A percentile compares a stretch with the other conserved stretches of the same genome.
Evolutionary conservation across 2,329 filamentous ascomycete species (phyloP).

Genomic region (Lasiodiplodia sp.): DNA sequence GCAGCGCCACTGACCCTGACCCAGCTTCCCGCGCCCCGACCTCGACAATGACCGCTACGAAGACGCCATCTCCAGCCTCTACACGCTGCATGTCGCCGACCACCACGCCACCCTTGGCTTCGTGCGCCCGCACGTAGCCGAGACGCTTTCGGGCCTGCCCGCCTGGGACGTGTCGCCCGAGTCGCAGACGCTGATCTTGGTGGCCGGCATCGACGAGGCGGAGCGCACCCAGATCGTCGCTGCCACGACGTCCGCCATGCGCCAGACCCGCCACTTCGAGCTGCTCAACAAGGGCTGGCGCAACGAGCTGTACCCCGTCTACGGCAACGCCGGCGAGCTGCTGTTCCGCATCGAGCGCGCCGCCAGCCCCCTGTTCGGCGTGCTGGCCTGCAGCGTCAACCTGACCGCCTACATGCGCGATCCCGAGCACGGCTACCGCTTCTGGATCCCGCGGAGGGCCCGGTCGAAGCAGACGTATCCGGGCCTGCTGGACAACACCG

Average conservation of each 20-base stretch:
- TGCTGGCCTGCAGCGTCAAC: constrained; percentile 54
- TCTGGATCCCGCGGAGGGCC: constrained; percentile 86
- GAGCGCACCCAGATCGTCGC: constrained; percentile 67
- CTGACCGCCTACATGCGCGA: constrained; percentile 49
- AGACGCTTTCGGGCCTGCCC: constrained; percentile 62
- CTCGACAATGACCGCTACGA: constrained; percentile 62
- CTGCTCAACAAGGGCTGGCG: constrained; percentile 63
- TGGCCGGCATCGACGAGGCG: constrained; percentile 64
- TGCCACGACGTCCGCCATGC: constrained; percentile 71
- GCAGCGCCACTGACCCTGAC: not conserved
- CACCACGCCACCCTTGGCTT: constrained; percentile 67
- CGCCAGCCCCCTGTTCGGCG: constrained; percentile 52
- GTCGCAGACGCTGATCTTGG: constrained; percentile 68
- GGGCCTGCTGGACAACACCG: constrained; percentile 93
- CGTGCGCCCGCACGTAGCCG: constrained; percentile 67
- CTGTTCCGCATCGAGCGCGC: constrained; percentile 53
- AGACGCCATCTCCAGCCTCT: constrained; percentile 53
- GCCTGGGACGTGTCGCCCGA: constrained; percentile 67
- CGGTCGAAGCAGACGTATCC: constrained; percentile 84
- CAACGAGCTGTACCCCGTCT: constrained; percentile 52
- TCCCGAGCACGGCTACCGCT: constrained; percentile 64
- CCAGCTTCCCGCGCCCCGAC: constrained; percentile 79
- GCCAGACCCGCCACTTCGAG: constrained; percentile 73
- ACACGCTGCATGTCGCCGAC: constrained; percentile 71
- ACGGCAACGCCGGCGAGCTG: constrained; percentile 46